Percentiles rank a stretch among this genome's conserved stretches.
phyloP scores from a whole-genome alignment of 768 basidiomycete genomes.

The Podaxis sp. region DNA sequence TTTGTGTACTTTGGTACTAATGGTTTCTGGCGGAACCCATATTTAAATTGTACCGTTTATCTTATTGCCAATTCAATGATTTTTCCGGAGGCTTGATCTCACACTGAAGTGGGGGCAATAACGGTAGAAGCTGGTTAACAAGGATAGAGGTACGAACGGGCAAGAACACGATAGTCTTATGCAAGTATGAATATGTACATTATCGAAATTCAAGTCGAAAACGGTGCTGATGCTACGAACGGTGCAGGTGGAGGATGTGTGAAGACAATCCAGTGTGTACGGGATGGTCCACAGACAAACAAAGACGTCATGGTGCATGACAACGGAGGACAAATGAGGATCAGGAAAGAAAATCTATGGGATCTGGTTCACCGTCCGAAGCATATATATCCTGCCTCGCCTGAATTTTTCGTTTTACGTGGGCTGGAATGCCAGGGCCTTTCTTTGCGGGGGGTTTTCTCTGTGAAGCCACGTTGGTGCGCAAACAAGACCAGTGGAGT shows the following conservation, averaged over 20 bases:
- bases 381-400: neutral
- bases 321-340: neutral
- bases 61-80: slow-evolving; percentile 2
- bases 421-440: neutral
- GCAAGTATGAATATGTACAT: neutral
- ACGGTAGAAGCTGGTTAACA: too few species aligned
- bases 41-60: slow-evolving; percentile 11
- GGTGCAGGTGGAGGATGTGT: neutral
- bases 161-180: too few species aligned
- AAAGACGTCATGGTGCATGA: neutral
- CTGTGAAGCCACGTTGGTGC: neutral
- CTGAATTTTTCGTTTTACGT: slow-evolving; percentile 1
- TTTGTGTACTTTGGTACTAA: slow-evolving; percentile 11
- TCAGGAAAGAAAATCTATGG: slow-evolving; percentile 47
- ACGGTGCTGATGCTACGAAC: neutral
- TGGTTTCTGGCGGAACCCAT: neutral
- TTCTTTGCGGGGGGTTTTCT: neutral
- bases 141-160: too few species aligned
- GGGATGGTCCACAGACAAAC: neutral
- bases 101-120: neutral
- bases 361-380: slow-evolving; percentile 40
- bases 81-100: neutral
- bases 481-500: neutral
- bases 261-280: too few species aligned
- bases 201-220: neutral